Conservation (phyloP, 1,139 yeast genomes). For the Arxiozyma heterogenica region DNA sequence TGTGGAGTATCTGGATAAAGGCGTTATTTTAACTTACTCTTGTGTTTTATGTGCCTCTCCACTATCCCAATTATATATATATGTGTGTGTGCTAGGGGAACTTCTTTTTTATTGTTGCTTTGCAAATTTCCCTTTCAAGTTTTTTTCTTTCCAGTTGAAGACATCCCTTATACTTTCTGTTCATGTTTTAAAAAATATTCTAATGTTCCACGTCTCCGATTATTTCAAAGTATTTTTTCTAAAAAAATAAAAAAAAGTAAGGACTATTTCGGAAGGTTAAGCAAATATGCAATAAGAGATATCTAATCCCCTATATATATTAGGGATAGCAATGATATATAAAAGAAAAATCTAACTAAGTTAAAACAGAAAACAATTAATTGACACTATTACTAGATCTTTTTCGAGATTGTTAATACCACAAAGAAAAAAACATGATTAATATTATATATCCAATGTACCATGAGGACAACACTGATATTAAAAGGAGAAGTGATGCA, state of each 20-base stretch:
- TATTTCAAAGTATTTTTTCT: no score
- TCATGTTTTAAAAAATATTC: no score
- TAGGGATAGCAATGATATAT: no score
- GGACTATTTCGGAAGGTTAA: not conserved
- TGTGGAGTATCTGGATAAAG: not conserved
- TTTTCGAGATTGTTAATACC: not conserved
- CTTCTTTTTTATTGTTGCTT: not conserved
- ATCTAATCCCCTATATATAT: not conserved
- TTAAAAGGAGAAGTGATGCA: constrained; percentile 1
- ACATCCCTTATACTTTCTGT: not conserved
- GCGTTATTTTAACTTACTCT: no score
- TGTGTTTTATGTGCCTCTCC: not conserved
- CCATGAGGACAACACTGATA: not conserved
- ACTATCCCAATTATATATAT: no score
- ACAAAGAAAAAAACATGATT: constrained; percentile 10
- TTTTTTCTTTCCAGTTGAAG: not conserved
- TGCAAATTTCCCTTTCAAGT: not conserved
- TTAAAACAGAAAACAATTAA: not conserved
- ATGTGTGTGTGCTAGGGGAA: not conserved
- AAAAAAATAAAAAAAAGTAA: no score
- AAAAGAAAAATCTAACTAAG: not conserved
- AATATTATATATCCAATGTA: constrained; percentile 19
- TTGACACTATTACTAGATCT: no score
- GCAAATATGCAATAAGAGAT: not conserved
- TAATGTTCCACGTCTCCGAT: not conserved